Base-by-base conservation (phyloP, 2,329 filamentous ascomycete genomes). In the Curvularia eragrostidis region DNA sequence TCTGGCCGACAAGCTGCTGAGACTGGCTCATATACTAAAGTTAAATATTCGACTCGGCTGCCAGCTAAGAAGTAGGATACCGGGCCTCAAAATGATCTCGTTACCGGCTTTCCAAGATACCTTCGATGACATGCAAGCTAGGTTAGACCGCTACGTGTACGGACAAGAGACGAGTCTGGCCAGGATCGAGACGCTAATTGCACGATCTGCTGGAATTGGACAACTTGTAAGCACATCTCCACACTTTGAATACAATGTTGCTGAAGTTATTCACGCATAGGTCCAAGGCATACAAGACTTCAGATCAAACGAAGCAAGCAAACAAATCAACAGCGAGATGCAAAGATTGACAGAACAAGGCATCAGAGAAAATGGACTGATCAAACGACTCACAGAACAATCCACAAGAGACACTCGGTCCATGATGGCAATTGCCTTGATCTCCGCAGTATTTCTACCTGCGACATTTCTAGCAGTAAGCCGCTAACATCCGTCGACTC, bases 401-500 rank as follows among this genome's bases (percentile, higher is more conserved):
- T 51, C 61, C 23, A 43, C 51, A 18, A 28, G 18, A 13, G 61
- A 63, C 41, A 63, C 61, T 4, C 50, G 44, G 34, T 58, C 58
- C 23, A 63, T 61, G 57, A 61, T 54, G 51, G 39, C 38, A n/a
- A 56, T 63, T 21, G 58, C 61, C 7, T 36, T 63, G 9, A 55
- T 63, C 10, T 61, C 61, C 28, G 53, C 61, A 3, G 49, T 63
- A 12, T 63, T 63, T 26, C 34, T 63, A 5, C 61, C 61, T 12
- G 61, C 61, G 10, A 63, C 61, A 0, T 63, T 63, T 28, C 23
- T 61, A 8, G 61, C 58, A 13, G 61, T 63, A 52, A 55, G 61
- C 28, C 3, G 15, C 5, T 44, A 18, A 2, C 28, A 18, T 6
- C 1, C 23, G n/a, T 26, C 15, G 10, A 18, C 12, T 26, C 1